Evolutionary conservation across 2,329 filamentous ascomycete species (phyloP), one percentile per base, ranked within the genome.

Genomic region (Aureobasidium sp.): DNA sequence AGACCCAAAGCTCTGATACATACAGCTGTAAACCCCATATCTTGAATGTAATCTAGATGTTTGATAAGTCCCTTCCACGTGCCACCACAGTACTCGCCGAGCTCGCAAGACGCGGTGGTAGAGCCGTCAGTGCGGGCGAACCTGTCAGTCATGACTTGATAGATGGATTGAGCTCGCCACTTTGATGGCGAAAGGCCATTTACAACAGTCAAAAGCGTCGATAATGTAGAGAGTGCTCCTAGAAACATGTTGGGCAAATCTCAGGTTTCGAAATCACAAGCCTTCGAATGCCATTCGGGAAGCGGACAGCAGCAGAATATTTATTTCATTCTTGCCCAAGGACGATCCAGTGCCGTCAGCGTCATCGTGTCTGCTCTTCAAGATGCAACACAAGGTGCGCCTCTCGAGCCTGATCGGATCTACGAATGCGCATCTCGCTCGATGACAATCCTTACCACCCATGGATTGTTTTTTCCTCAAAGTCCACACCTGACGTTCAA

Each of bases 21-120:
- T 65, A 84, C 73, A 45, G 81, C 81, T 57, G 79, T 79, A 63
- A 84, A 84, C 21, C 81, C 82, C 78, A 84, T 81, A 46, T 77
- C 77, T 67, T 83, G 76, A 67, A 86, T 85, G 68, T 86, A 86
- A 69, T 85, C 83, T 38, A 86, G 77, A 62, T 82, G 77, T 61
- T 80, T 77, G 64, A 79, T 75, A 27, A 87, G 75, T 7, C 84
- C 84, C 60, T 74, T 70, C 68, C 81, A 87, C 0, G 80, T 83
- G n/a, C 84, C 84, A 40, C 82, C 83, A 65, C 84, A 87, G 69
- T 85, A 86, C 23, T 69, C 57, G 2, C 67, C 58, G 11, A 67
- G 62, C 1, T 51, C 63, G 60, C 74, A 76, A 13, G 68, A 55
- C 4, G 73, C 25, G 1, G 70, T 73, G 2, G 72, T 74, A 50